Conservation (phyloP, 108 stramenopile species). For the Conticribra guillardii region DNA sequence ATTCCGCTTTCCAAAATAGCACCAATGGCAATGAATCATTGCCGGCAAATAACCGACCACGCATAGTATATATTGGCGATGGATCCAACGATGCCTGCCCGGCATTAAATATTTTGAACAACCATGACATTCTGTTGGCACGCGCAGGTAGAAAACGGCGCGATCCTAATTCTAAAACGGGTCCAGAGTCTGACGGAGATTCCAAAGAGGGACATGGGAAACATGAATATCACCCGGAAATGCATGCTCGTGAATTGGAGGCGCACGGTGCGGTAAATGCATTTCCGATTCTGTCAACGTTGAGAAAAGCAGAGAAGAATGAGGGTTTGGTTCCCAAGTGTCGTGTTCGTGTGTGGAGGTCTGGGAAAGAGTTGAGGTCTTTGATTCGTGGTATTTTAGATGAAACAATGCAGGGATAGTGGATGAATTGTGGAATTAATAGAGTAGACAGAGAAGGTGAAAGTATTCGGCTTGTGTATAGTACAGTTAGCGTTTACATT, state of each 20-base stretch:
- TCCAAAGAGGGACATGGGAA: slow-evolving; percentile 5
- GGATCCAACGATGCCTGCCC: slow-evolving; percentile 55
- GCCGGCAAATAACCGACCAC: too few species aligned
- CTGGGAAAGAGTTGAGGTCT: slow-evolving; percentile 30
- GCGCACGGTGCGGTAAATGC: slow-evolving; percentile 1
- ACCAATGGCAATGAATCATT: background rate
- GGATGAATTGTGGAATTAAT: too few species aligned
- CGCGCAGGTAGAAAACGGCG: slow-evolving; percentile 20
- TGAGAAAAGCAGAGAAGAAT: slow-evolving; percentile 27
- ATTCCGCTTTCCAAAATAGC: background rate
- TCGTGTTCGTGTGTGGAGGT: slow-evolving; percentile 29
- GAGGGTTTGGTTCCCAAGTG: slow-evolving; percentile 29
- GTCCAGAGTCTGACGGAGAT: slow-evolving; percentile 32
- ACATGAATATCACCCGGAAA: slow-evolving; percentile 15
- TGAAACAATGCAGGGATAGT: slow-evolving; percentile 6
- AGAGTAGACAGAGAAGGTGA: too few species aligned
- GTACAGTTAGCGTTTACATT: too few species aligned
- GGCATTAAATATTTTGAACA: slow-evolving; percentile 35
- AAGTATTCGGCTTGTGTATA: too few species aligned
- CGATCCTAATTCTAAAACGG: slow-evolving; percentile 35
- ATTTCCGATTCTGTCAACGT: slow-evolving; percentile 30
- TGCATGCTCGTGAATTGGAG: slow-evolving; percentile 14
- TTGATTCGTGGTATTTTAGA: slow-evolving; percentile 21
- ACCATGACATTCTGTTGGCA: slow-evolving; percentile 42
- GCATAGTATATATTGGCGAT: slow-evolving; percentile 49